Base-by-base conservation (phyloP, 2,329 filamentous ascomycete genomes). In the Stachybotrys elegans region DNA sequence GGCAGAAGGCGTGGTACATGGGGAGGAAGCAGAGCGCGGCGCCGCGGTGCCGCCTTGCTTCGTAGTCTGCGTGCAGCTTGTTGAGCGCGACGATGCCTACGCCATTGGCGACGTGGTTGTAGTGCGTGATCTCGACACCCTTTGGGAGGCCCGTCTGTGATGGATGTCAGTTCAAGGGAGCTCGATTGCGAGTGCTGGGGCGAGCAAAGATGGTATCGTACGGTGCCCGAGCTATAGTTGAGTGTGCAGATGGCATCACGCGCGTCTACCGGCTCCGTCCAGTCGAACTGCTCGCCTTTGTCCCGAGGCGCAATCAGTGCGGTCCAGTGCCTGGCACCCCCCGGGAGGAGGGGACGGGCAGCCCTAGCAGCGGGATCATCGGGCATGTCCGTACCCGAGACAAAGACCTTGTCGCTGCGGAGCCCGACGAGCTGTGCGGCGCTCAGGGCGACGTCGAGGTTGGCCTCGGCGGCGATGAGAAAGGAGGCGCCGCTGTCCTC, bases 121-220 rank as follows among this genome's bases (percentile, higher is more conserved):
- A 70, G 63, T 94, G 88, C n/a, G 82, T 81, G 51, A 93, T 85
- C 64, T 86, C 81, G 13, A 93, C 88, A 11, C 89, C 89, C 61
- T 94, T 94, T 9, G 88, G 87, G 4, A 89, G 73, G 6, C 89
- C 88, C 0, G 89, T 94, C 57, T 60, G 29, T 23, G 14, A 11
- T 1, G 12, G 31, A 52, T 41, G 54, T 47, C 27, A 14, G 14
- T 16, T 40, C 6, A 3, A 29, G 6, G 13, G 40, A 32, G 42
- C 21, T n/a, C 9, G 14, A 5, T 29, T n/a, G 11, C 5, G 25
- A 12, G 25, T 29, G 11, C 25, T 29, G n/a, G 31, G n/a, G 31
- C n/a, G n/a, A 40, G 17, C n/a, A n/a, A n/a, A n/a, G n/a, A n/a
- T n/a, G n/a, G n/a, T n/a, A 44, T n/a, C 57, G 22, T 57, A 60